These are phyloP conservation scores for Hypoxylon sp. DNA, from an alignment of 2,329 filamentous ascomycete species.

Conservation along the genomic window DNA sequence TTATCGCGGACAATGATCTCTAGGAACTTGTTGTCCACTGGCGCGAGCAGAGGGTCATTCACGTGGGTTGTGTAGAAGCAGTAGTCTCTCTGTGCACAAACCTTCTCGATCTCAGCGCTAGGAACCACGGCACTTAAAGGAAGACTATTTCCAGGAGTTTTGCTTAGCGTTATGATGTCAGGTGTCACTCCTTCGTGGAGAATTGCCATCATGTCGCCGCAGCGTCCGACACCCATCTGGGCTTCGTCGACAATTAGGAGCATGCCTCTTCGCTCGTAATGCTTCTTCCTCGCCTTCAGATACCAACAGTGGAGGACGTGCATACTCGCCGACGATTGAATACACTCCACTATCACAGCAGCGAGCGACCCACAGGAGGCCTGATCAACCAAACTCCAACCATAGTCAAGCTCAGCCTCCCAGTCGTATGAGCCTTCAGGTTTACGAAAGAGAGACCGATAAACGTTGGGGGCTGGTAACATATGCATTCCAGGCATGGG, in stretches of 20 bases:
- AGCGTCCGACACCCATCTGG: conserved; percentile 71
- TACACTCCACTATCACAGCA: conserved; percentile 74
- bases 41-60: conserved; percentile 73
- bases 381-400: conserved; percentile 72
- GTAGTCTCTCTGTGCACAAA: conserved; percentile 64
- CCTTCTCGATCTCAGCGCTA: conserved; percentile 65
- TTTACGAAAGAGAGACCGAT: conserved; percentile 72
- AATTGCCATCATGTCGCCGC: conserved; percentile 72
- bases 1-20: conserved; percentile 72
- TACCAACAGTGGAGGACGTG: conserved; percentile 72
- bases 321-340: conserved; percentile 72
- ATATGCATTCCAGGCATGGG: conserved; percentile 70
- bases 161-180: conserved; percentile 72
- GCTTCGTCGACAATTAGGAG: conserved; percentile 74
- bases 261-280: conserved; percentile 71
- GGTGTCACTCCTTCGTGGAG: conserved; percentile 68
- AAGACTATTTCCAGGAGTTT: conserved; percentile 73
- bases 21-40: conserved; percentile 73
- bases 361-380: conserved; percentile 73
- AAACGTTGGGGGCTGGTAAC: conserved; percentile 72
- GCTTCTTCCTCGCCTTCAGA: conserved; percentile 66
- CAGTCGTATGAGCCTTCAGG: conserved; percentile 74
- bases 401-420: conserved; percentile 74
- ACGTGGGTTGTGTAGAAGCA: conserved; percentile 74
- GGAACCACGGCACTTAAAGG: conserved; percentile 72